phyloP scores from a whole-genome alignment of 208 protist genomes.

The Crithidia bombi region DNA sequence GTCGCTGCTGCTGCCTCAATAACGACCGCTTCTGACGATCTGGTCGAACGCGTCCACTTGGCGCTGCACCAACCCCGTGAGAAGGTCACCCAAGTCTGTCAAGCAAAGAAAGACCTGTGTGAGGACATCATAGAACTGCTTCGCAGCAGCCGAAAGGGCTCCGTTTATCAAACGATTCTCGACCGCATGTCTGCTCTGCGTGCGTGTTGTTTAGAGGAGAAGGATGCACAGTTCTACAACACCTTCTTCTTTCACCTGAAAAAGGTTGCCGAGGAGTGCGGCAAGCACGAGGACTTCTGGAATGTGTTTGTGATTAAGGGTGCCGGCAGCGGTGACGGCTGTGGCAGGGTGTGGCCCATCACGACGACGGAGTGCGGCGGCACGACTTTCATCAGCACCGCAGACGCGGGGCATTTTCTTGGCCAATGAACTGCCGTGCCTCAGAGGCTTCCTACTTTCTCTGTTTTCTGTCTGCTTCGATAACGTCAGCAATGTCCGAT shows the following conservation, averaged over 20 bases:
- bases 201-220: constrained; percentile 62
- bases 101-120: constrained; percentile 69
- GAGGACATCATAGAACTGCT: constrained; percentile 68
- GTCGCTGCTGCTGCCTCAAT: neutral
- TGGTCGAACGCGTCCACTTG: constrained; percentile 50
- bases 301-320: constrained; percentile 23
- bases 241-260: constrained; percentile 65
- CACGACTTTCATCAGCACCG: too few relatives aligned
- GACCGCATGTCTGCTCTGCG: constrained; percentile 73
- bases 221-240: constrained; percentile 77
- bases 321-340: too few relatives aligned
- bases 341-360: too few relatives aligned
- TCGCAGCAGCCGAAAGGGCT: constrained; percentile 55
- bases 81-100: constrained; percentile 25
- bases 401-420: too few relatives aligned
- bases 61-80: constrained; percentile 27
- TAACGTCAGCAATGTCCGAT: too few relatives aligned
- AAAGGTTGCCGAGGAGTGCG: constrained; percentile 42
- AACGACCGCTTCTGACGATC: constrained; percentile 47
- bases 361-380: too few relatives aligned
- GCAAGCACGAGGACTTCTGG: constrained; percentile 41
- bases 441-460: too few relatives aligned
- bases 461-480: too few relatives aligned
- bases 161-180: constrained; percentile 56
- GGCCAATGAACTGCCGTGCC: too few relatives aligned